Evolutionary conservation across 805 yeast genomes (phyloP).

Genomic region (Saitoella complicata): DNA sequence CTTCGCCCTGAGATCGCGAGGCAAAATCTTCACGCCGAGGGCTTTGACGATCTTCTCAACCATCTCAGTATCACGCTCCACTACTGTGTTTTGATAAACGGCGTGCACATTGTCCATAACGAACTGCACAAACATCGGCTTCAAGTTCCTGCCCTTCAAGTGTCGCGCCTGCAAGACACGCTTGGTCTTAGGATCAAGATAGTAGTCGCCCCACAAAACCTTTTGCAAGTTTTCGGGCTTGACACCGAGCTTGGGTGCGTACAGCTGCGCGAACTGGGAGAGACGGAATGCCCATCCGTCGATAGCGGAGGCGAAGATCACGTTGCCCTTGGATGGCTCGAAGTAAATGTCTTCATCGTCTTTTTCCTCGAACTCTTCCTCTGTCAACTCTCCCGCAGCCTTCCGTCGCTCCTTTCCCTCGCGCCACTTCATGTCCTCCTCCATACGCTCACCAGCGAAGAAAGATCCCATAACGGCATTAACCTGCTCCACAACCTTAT

Average conservation of each 20-base stretch:
- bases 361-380: conserved; percentile 47
- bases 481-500: conserved; percentile 74
- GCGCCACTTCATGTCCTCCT: conserved; percentile 30
- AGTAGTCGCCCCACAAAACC: conserved; percentile 93
- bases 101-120: conserved; percentile 87
- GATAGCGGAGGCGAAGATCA: conserved; percentile 74
- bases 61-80: conserved; percentile 51
- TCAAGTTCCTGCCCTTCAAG: conserved; percentile 42
- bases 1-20: conserved; percentile 65
- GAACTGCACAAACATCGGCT: conserved; percentile 75
- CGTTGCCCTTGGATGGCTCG: conserved; percentile 75
- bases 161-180: conserved; percentile 52
- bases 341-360: conserved; percentile 75
- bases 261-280: conserved; percentile 73
- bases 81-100: conserved; percentile 54
- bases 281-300: conserved; percentile 98
- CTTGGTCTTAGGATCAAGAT: conserved; percentile 76
- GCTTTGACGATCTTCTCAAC: conserved; percentile 61
- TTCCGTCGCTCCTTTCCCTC: conserved; percentile 56
- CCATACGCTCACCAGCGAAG: conserved; percentile 83
- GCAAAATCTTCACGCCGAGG: conserved; percentile 47
- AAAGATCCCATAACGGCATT: conserved; percentile 89
- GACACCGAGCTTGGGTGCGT: conserved; percentile 71
- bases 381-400: conserved; percentile 34
- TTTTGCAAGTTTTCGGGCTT: conserved; percentile 62